Evolutionary conservation across 768 basidiomycete genomes (phyloP).

Genomic region (Auricularia sp.): DNA sequence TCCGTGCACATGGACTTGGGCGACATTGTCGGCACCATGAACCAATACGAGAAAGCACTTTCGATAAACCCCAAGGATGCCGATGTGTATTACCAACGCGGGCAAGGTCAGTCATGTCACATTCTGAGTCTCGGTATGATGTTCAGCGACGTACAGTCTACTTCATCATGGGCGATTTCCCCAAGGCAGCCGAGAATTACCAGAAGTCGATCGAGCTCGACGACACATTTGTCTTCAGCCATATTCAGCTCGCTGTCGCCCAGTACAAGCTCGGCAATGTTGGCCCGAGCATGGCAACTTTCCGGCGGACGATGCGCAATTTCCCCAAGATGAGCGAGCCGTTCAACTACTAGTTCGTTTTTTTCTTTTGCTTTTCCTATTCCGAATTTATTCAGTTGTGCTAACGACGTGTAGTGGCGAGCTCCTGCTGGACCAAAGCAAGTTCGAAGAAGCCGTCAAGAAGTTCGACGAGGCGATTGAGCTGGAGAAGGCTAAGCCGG

Average conservation of each 20-base stretch:
- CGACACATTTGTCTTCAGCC: slow-evolving; percentile 84
- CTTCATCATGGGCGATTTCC: slow-evolving; percentile 90
- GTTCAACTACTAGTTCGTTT: slow-evolving; percentile 83
- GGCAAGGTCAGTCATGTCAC: slow-evolving; percentile 53
- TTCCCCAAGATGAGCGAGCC: slow-evolving; percentile 88
- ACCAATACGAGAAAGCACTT: slow-evolving; percentile 86
- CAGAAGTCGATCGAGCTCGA: slow-evolving; percentile 83
- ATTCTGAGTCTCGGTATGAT: slow-evolving; percentile 2
- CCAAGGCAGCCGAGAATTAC: slow-evolving; percentile 83
- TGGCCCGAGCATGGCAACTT: slow-evolving; percentile 80
- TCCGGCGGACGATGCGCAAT: slow-evolving; percentile 70
- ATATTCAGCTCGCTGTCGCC: slow-evolving; percentile 94
- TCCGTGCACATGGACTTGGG: slow-evolving; percentile 96
- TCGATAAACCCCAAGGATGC: slow-evolving; percentile 74
- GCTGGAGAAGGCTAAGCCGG: slow-evolving; percentile 68
- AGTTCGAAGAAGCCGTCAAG: slow-evolving; percentile 79
- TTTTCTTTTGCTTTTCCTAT: background rate
- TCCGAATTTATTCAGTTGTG: too few species aligned
- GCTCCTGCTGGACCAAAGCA: slow-evolving; percentile 82
- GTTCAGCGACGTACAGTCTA: slow-evolving; percentile 44
- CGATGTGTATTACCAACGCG: slow-evolving; percentile 97
- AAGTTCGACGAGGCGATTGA: slow-evolving; percentile 90
- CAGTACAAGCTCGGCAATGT: slow-evolving; percentile 83
- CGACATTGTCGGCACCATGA: slow-evolving; percentile 70
- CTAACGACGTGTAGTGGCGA: slow-evolving; percentile 56